Conservation (phyloP, 108 stramenopile genomes). For the Epithemia pelagica region DNA sequence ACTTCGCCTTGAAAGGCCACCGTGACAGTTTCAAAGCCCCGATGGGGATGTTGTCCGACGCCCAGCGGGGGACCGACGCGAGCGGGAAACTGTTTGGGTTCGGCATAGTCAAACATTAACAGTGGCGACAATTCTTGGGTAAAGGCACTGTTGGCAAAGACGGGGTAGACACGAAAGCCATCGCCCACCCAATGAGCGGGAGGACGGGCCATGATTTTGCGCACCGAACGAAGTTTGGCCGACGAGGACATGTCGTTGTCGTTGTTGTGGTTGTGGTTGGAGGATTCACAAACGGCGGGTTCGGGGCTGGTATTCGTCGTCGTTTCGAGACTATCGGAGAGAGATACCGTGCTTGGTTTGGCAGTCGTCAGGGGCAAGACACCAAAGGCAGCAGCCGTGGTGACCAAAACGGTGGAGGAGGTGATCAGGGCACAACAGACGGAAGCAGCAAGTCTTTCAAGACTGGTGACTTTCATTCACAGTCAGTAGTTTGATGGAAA, state of each 20-base stretch:
- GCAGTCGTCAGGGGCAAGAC: too few species aligned
- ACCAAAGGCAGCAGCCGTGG: too few species aligned
- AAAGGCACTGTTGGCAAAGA: conserved; percentile 79
- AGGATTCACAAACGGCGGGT: too few species aligned
- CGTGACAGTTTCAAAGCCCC: conserved; percentile 88
- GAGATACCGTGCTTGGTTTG: too few species aligned
- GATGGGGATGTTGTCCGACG: conserved; percentile 84
- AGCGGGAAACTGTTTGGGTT: conserved; percentile 50
- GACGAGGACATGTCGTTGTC: background rate
- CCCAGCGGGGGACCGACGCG: conserved; percentile 34
- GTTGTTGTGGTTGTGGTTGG: too few species aligned
- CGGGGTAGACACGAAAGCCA: conserved; percentile 73
- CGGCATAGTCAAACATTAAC: conserved; percentile 84
- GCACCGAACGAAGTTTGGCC: conserved; percentile 27
- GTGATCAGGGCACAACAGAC: too few species aligned
- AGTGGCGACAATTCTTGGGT: conserved; percentile 66
- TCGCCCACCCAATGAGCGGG: conserved; percentile 78
- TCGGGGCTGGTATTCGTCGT: too few species aligned
- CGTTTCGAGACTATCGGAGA: too few species aligned
- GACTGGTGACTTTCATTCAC: too few species aligned
- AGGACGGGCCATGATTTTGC: conserved; percentile 30
- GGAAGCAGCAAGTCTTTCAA: too few species aligned
- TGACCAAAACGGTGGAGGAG: too few species aligned
- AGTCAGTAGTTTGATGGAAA: too few species aligned
- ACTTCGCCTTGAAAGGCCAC: conserved; percentile 86